Base-by-base conservation (phyloP, 257 asterid species). In the Haberlea rhodopensis region DNA sequence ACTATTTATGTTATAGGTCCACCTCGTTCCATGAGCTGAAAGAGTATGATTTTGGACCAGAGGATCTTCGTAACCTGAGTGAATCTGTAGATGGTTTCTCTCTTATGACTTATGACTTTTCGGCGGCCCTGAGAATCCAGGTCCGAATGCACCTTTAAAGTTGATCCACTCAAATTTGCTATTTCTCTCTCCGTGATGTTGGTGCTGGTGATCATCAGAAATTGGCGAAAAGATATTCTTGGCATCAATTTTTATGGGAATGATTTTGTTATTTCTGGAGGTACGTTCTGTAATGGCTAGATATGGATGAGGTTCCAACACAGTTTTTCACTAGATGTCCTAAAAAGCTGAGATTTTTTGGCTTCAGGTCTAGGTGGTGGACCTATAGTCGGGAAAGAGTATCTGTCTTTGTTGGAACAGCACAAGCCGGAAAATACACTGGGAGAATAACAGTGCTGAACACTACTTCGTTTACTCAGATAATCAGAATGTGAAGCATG, bases 101-200 rank as follows among this genome's bases (percentile, higher is more conserved):
- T 62, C 90, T 92, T 51, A 89, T 92, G 99, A 89, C 99, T 20
- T 92, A 89, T 20, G 99, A 92, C 75, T 87, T 85, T 89, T 92
- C 99, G n/a, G n/a, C 53, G 82, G 78, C 80, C 97, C 99, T 43
- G 90, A 87, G 31, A 92, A 83, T 79, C 99, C 97, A 6, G 99
- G 99, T 65, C 99, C 99, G 57, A 92, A 84, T 81, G 99, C 97
- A 63, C 99, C 97, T 71, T 72, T 89, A 46, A 80, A 81, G 79
- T 92, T 97, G 99, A 82, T 92, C 59, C 91, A 45, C 27, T 85
- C 88, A 24, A 76, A 73, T 76, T 65, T 92, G 78, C 74, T 60
- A 74, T 72, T 89, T 72, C 91, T 92, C n/a, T 71, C 80, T 82
- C n/a, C n/a, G n/a, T 22, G 84, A 81, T 68, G 63, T 74, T 55